phyloP scores from a whole-genome alignment of 1,139 yeast species.

The Diutina catenulata region DNA sequence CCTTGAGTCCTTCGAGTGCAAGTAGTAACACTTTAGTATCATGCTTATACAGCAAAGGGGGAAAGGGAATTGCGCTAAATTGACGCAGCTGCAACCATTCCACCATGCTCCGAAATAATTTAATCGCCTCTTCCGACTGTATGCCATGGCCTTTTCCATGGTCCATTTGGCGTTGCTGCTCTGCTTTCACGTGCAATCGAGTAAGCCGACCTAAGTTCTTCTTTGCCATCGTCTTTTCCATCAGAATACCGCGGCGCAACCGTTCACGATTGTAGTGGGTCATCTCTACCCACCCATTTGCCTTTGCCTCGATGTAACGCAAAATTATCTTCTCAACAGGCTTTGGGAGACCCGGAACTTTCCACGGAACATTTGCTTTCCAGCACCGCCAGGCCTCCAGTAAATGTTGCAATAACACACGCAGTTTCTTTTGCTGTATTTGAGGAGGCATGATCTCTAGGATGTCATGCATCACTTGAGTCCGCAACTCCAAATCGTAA shows the following conservation, averaged over 20 bases:
- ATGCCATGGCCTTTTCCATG: conserved; percentile 89
- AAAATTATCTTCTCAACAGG: conserved; percentile 82
- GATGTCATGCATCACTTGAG: conserved; percentile 92
- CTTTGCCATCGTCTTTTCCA: conserved; percentile 87
- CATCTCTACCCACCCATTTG: conserved; percentile 93
- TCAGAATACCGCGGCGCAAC: conserved; percentile 76
- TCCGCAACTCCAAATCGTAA: conserved; percentile 85
- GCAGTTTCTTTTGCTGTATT: conserved; percentile 74
- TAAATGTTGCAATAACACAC: conserved; percentile 81
- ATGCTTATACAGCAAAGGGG: conserved; percentile 84
- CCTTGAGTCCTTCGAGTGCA: conserved; percentile 84
- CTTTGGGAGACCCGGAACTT: conserved; percentile 90
- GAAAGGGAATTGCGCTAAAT: conserved; percentile 86
- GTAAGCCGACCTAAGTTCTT: conserved; percentile 89
- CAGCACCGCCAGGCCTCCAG: conserved; percentile 99
- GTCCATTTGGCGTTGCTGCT: conserved; percentile 76
- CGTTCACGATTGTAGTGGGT: conserved; percentile 90
- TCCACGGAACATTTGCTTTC: conserved; percentile 98
- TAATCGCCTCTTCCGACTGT: conserved; percentile 81
- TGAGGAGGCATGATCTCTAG: conserved; percentile 97
- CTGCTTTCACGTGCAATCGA: conserved; percentile 83
- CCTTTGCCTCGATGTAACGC: conserved; percentile 86
- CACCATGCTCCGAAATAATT: conserved; percentile 77
- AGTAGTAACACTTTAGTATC: conserved; percentile 83
- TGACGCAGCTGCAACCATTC: conserved; percentile 85